Evolutionary conservation across 768 basidiomycete genomes (phyloP), one percentile per base, ranked within the genome.

Genomic region (Phlebiopsis gigantea): DNA sequence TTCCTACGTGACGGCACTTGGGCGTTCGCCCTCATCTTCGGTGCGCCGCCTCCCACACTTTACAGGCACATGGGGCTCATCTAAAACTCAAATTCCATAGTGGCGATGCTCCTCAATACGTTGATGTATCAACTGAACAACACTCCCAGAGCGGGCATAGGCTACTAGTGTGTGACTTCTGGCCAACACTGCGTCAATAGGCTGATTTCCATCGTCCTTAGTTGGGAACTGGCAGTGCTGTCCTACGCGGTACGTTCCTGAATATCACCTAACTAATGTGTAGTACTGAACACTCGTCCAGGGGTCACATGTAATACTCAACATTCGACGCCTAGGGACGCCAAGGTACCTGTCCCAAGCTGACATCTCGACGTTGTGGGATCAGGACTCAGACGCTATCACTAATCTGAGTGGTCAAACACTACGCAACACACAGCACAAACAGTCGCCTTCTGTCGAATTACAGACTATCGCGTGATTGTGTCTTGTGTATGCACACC

Each of bases 111-210:
- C 1, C 21, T 64, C 28, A 64, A 64, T 43, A 58, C 57, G 2
- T 39, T 64, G 29, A 58, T 64, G 58, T 62, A 60, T 39, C 49
- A 62, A n/a, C 31, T 57, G 4, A 44, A 58, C 47, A 53, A 58
- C 9, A 61, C 55, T n/a, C 47, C 63, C 4, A 41, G 57, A 5
- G 56, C 59, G 5, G 61, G 63, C 12, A 47, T 64, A 8, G 59
- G 56, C 29, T 64, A 62, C 46, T 56, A 49, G 63, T 62, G 29
- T 53, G 1, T 49, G 3, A 5, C 28, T 29, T 47, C 19, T 30
- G 22, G 12, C 21, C 17, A 9, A 4, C 12, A 12, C 41, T 1
- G 19, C 22, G 41, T 42, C 15, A 21, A 1, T 22, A n/a, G 21
- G 14, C 31, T 49, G 19, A 50, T 26, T n/a, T 31, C 4, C 14